These are phyloP conservation scores for Pyrenophora seminiperda DNA, from an alignment of 2,329 filamentous ascomycete species.

Conservation along the genomic window DNA sequence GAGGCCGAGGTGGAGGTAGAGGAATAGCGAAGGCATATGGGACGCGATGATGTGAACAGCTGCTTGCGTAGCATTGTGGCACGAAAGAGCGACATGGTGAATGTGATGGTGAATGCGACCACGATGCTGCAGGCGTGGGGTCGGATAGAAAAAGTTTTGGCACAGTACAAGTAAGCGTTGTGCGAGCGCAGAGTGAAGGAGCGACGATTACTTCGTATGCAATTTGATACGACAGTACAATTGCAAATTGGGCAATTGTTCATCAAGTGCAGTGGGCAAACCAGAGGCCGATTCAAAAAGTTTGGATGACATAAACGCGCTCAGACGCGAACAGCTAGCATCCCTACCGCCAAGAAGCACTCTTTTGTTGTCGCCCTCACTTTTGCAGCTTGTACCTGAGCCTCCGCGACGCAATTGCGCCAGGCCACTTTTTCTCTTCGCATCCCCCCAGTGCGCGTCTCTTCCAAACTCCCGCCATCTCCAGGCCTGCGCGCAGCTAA, in stretches of 20 bases:
- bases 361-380: constrained; percentile 40
- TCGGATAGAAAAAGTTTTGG: not conserved
- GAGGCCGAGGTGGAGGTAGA: constrained; percentile 22
- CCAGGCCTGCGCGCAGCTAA: constrained; percentile 31
- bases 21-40: constrained; percentile 29
- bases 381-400: constrained; percentile 28
- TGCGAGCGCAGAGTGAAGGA: constrained; percentile 2
- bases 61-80: constrained; percentile 22
- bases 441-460: constrained; percentile 18
- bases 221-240: not conserved
- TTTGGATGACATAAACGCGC: constrained; percentile 22
- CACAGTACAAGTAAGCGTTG: not conserved
- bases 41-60: constrained; percentile 18
- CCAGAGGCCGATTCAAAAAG: constrained; percentile 10
- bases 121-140: not conserved
- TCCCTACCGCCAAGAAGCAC: constrained; percentile 30
- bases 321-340: constrained; percentile 24
- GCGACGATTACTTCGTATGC: not conserved
- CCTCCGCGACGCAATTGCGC: constrained; percentile 38
- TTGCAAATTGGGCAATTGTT: not conserved
- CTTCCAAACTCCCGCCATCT: constrained; percentile 13
- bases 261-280: not conserved
- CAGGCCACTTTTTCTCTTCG: constrained; percentile 20
- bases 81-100: constrained; percentile 37
- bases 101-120: not conserved